Conservation (phyloP, 139 green algal genomes). For the Pleodorina starrii region DNA sequence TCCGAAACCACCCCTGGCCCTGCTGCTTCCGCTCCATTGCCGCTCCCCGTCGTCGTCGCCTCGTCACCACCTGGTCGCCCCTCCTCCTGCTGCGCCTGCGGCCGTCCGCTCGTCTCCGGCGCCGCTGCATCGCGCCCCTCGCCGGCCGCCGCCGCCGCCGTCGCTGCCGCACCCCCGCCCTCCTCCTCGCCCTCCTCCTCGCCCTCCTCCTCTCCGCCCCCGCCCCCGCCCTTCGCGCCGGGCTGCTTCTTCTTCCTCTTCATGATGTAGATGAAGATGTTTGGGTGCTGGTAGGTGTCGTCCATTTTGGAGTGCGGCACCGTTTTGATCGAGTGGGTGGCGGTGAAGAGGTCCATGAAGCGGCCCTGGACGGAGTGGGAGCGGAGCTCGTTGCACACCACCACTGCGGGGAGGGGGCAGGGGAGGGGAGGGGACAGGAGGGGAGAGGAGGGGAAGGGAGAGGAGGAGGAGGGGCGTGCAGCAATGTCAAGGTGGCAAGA, state of each 20-base stretch:
- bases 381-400: slow-evolving; percentile 88
- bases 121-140: too few species aligned
- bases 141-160: too few species aligned
- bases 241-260: slow-evolving; percentile 60
- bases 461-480: too few species aligned
- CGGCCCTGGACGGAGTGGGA: slow-evolving; percentile 79
- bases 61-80: background rate
- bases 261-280: slow-evolving; percentile 83
- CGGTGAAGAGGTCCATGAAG: slow-evolving; percentile 75
- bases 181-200: background rate
- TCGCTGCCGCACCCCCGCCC: background rate
- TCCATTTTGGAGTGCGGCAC: slow-evolving; percentile 74
- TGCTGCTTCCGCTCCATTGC: background rate
- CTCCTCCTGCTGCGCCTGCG: background rate
- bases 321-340: slow-evolving; percentile 75
- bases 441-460: too few species aligned
- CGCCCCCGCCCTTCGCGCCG: background rate
- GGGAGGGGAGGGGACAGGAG: background rate
- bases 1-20: background rate
- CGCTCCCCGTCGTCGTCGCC: too few species aligned
- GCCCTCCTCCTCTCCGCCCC: background rate
- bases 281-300: slow-evolving; percentile 71
- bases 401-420: slow-evolving; percentile 57
- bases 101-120: background rate
- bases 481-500: too few species aligned